Evolutionary conservation across 2,329 filamentous ascomycete species (phyloP).

Genomic region (Thermothelomyces thermophilus): DNA sequence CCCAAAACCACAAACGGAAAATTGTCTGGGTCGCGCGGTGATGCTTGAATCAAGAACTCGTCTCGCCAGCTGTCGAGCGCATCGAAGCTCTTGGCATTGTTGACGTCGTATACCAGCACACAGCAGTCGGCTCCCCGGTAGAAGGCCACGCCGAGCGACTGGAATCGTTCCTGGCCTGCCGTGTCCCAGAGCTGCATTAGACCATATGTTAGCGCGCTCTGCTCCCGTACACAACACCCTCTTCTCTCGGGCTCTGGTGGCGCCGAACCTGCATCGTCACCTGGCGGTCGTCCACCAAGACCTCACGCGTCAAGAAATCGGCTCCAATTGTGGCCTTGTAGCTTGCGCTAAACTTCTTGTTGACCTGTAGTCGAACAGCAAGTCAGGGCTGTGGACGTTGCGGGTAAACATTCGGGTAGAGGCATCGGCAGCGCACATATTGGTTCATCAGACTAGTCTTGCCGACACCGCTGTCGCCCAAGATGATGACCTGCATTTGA

Average conservation of each 20-base stretch:
- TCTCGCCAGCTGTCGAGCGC: constrained; percentile 97
- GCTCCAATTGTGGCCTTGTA: constrained; percentile 99
- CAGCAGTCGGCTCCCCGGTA: constrained; percentile 98
- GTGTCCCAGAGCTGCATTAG: constrained; percentile 83
- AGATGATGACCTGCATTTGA: constrained; percentile 77
- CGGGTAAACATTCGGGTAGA: constrained; percentile 5
- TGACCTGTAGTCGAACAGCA: constrained; percentile 62
- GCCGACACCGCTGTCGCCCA: constrained; percentile 96
- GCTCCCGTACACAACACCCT: background rate
- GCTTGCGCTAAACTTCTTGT: constrained; percentile 99
- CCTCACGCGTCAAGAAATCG: constrained; percentile 97
- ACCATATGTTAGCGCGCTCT: constrained; percentile 11
- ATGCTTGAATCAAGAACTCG: constrained; percentile 96
- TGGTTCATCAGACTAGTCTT: constrained; percentile 99
- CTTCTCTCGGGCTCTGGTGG: background rate
- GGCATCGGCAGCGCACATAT: constrained; percentile 67
- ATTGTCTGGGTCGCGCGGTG: constrained; percentile 89
- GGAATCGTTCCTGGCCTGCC: constrained; percentile 93
- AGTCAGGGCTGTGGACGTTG: constrained; percentile 3
- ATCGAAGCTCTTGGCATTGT: constrained; percentile 98
- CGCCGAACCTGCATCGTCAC: constrained; percentile 76
- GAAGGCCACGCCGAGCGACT: constrained; percentile 94
- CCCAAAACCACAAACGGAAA: constrained; percentile 97
- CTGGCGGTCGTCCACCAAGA: constrained; percentile 90
- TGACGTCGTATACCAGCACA: constrained; percentile 95